A percentile compares a stretch with the other conserved stretches of the same genome.
Conservation (phyloP, 139 green algal species). For the Coccomyxa sp. region DNA sequence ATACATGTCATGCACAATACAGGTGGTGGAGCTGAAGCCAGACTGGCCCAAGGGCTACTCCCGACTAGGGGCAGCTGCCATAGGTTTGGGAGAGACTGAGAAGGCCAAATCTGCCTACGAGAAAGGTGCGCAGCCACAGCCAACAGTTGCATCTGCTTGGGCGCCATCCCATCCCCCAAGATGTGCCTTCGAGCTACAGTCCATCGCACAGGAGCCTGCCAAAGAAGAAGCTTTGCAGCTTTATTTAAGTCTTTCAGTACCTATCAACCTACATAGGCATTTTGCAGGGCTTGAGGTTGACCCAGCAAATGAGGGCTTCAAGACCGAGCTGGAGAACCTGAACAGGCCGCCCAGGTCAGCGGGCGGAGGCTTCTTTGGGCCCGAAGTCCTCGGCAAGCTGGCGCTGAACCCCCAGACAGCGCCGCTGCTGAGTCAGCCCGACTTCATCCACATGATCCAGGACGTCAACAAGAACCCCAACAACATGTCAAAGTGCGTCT, state of each 20-base stretch:
- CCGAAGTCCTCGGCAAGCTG: slow-evolving; percentile 78
- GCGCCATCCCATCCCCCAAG: too few species aligned
- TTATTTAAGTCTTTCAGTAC: too few species aligned
- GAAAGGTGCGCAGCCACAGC: slow-evolving; percentile 15
- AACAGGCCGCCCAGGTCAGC: slow-evolving; percentile 26
- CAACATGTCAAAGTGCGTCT: slow-evolving; percentile 39
- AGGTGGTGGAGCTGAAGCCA: slow-evolving; percentile 76
- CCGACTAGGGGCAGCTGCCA: slow-evolving; percentile 78
- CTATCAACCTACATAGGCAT: too few species aligned
- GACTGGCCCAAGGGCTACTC: slow-evolving; percentile 95
- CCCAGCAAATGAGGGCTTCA: slow-evolving; percentile 64
- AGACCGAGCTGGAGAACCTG: slow-evolving; percentile 56
- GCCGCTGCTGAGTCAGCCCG: slow-evolving; percentile 72
- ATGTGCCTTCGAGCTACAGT: too few species aligned
- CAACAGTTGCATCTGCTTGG: too few species aligned
- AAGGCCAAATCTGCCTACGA: slow-evolving; percentile 75
- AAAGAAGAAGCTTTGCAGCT: too few species aligned
- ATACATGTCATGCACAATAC: background rate
- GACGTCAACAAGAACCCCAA: slow-evolving; percentile 70
- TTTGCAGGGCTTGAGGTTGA: slow-evolving; percentile 71
- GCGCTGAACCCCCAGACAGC: slow-evolving; percentile 77
- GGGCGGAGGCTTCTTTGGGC: slow-evolving; percentile 35
- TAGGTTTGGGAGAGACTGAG: slow-evolving; percentile 63
- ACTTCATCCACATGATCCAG: slow-evolving; percentile 87
- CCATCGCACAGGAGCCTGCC: too few species aligned